These are phyloP conservation scores for Hypoxylon sp. DNA, from an alignment of 2,329 filamentous ascomycete species.

Conservation along the genomic window DNA sequence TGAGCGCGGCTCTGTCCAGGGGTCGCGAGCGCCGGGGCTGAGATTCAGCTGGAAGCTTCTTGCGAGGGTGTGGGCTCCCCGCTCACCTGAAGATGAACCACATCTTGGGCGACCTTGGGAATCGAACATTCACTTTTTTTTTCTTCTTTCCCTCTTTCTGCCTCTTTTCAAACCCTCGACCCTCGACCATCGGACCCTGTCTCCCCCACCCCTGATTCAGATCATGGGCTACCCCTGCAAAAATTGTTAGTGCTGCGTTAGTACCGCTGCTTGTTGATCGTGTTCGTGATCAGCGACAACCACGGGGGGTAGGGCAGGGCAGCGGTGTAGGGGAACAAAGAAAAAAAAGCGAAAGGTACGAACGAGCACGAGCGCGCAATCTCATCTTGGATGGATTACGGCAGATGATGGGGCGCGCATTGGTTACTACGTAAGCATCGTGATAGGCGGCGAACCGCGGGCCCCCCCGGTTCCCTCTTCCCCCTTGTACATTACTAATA, in stretches of 20 bases:
- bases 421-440: slow-evolving; percentile 6
- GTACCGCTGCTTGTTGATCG: slow-evolving; percentile 28
- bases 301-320: no score
- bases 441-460: neutral
- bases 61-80: slow-evolving; percentile 17
- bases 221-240: slow-evolving; percentile 31
- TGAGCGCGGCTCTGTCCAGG: slow-evolving; percentile 10
- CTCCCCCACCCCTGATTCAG: slow-evolving; percentile 3
- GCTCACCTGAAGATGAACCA: slow-evolving; percentile 38
- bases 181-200: no score
- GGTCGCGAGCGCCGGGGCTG: slow-evolving; percentile 9
- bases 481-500: neutral
- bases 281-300: slow-evolving; percentile 18
- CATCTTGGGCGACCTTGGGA: slow-evolving; percentile 25
- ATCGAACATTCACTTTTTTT: slow-evolving; percentile 8
- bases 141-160: neutral
- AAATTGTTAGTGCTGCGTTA: neutral
- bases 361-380: neutral
- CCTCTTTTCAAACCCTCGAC: slow-evolving; percentile 4
- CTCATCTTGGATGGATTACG: slow-evolving; percentile 19
- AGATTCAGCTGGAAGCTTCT: slow-evolving; percentile 27
- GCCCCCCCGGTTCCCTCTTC: neutral
- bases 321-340: neutral
- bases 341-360: no score
- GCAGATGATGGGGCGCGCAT: slow-evolving; percentile 4